phyloP scores from a whole-genome alignment of 2,329 filamentous ascomycete genomes.

The Fusarium sp. region DNA sequence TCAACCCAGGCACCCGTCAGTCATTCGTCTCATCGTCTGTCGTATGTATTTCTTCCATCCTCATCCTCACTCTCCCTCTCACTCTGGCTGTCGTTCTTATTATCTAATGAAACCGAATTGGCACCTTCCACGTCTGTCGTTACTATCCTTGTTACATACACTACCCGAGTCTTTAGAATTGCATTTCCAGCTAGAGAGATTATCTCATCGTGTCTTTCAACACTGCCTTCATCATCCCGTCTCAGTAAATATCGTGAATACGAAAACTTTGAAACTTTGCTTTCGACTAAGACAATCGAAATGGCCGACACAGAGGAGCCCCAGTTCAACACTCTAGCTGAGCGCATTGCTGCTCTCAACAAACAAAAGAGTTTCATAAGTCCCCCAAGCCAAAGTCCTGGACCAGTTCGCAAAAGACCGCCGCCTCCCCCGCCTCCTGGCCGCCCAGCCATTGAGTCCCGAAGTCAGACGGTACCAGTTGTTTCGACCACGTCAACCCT shows the following conservation, averaged over 20 bases:
- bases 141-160: background rate
- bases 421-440: slow-evolving; percentile 53
- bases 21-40: slow-evolving; percentile 7
- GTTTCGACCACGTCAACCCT: slow-evolving; percentile 44
- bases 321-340: slow-evolving; percentile 67
- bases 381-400: slow-evolving; percentile 46
- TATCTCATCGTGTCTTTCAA: background rate
- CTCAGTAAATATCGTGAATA: background rate
- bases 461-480: slow-evolving; percentile 50
- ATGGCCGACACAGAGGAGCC: slow-evolving; percentile 72
- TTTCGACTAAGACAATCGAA: background rate
- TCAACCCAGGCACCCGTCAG: slow-evolving; percentile 15
- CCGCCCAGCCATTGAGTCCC: slow-evolving; percentile 50
- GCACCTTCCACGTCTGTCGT: slow-evolving; percentile 8
- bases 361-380: slow-evolving; percentile 67
- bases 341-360: slow-evolving; percentile 72
- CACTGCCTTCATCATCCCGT: background rate
- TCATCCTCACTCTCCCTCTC: background rate
- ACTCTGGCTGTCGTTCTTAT: slow-evolving; percentile 1
- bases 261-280: background rate
- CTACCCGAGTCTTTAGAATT: background rate
- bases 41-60: background rate
- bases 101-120: slow-evolving; percentile 9
- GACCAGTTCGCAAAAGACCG: slow-evolving; percentile 54
- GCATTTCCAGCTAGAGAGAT: background rate